These are phyloP conservation scores for Globisporangium lucens DNA, from an alignment of 352 stramenopile species.

Conservation along the genomic window DNA sequence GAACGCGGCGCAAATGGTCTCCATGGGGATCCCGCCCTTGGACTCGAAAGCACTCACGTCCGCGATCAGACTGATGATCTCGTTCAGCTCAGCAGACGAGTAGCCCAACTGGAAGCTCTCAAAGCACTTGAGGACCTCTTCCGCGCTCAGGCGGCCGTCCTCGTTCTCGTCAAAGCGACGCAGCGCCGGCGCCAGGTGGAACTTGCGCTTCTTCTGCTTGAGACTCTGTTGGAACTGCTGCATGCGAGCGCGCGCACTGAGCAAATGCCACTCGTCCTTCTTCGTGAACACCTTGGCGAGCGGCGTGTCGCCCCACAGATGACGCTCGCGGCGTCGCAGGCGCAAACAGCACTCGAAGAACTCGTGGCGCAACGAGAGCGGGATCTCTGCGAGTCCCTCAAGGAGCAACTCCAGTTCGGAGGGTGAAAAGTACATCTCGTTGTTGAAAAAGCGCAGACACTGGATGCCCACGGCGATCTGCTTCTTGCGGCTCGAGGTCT, in stretches of 20 bases:
- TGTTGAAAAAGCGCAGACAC: conserved; percentile 98
- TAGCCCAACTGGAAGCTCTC: conserved; percentile 86
- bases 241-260: conserved; percentile 72
- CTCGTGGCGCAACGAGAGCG: conserved; percentile 69
- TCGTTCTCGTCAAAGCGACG: conserved; percentile 74
- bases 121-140: conserved; percentile 82
- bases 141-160: conserved; percentile 53
- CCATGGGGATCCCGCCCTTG: conserved; percentile 48
- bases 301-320: conserved; percentile 92
- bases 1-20: conserved; percentile 74
- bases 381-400: conserved; percentile 49
- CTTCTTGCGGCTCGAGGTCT: conserved; percentile 19
- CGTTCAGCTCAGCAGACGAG: conserved; percentile 74
- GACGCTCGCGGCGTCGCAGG: conserved; percentile 93
- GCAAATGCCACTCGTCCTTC: conserved; percentile 95
- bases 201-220: conserved; percentile 49
- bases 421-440: conserved; percentile 97
- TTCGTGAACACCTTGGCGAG: conserved; percentile 97
- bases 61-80: conserved; percentile 78
- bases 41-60: conserved; percentile 44
- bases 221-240: conserved; percentile 86
- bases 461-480: conserved; percentile 56
- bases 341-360: conserved; percentile 86
- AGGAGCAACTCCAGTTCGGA: conserved; percentile 92
- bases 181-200: conserved; percentile 53